Evolutionary conservation across 192 early-diverging fungal species (phyloP).

Genomic region (Thoreauomyces humboldtii): DNA sequence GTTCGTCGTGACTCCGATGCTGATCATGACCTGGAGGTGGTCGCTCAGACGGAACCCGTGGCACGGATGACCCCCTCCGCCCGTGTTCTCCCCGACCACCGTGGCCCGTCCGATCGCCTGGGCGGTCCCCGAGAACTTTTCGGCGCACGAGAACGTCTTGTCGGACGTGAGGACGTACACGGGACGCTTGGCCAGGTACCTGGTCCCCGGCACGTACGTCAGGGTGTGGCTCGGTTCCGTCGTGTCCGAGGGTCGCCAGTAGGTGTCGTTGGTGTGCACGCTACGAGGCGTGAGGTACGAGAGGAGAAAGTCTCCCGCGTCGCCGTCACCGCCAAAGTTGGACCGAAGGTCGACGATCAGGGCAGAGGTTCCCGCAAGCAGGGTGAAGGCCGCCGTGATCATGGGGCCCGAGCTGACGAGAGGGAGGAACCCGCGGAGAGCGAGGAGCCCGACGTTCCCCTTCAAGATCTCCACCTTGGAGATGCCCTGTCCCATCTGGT

Average conservation of each 20-base stretch:
- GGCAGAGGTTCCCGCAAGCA: neutral
- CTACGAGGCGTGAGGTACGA: neutral
- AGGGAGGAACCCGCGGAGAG: neutral
- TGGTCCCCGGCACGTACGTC: neutral
- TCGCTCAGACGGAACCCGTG: neutral
- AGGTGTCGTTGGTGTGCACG: neutral
- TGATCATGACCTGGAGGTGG: neutral
- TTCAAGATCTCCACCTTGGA: neutral
- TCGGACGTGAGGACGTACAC: neutral
- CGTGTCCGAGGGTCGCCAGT: neutral
- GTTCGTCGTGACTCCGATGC: neutral
- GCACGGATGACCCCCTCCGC: constrained; percentile 4
- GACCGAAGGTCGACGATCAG: constrained; percentile 4
- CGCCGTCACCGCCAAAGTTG: neutral
- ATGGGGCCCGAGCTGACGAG: neutral
- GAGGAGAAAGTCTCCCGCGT: neutral
- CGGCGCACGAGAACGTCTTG: neutral
- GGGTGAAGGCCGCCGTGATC: constrained; percentile 1
- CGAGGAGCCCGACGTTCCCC: neutral
- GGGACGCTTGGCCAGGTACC: neutral
- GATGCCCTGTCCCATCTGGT: neutral
- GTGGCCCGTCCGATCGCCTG: neutral
- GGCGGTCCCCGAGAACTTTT: neutral
- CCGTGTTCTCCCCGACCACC: constrained; percentile 1
- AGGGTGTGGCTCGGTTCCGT: neutral